Percentiles rank a stretch among this genome's conserved stretches.
phyloP scores from a whole-genome alignment of 1,284 basidiomycete genomes.

The Cerioporus squamosus region DNA sequence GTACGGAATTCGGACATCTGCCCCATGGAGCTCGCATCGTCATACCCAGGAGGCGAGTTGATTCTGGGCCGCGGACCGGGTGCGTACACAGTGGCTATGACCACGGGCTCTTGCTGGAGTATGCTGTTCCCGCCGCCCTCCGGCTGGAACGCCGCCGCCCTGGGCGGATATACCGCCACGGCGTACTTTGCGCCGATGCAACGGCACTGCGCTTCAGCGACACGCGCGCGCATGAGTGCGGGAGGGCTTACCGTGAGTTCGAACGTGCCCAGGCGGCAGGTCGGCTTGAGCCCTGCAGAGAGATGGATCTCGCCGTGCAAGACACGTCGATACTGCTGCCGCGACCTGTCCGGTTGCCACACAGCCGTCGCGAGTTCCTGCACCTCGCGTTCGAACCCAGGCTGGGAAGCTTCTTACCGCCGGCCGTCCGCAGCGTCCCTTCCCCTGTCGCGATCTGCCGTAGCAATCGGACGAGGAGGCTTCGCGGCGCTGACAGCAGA shows the following conservation, averaged over 20 bases:
- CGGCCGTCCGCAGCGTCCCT: not conserved
- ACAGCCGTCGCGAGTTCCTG: conserved; percentile 21
- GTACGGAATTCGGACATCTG: conserved; percentile 20
- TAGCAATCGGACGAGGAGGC: conserved; percentile 26
- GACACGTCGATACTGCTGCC: conserved; percentile 21
- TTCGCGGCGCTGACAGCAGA: conserved; percentile 26
- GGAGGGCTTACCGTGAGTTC: conserved; percentile 24
- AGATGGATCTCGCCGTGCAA: conserved; percentile 34
- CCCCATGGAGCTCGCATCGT: conserved; percentile 23
- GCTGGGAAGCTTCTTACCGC: conserved; percentile 10
- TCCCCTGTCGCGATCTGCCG: conserved; percentile 26
- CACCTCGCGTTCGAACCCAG: conserved; percentile 19
- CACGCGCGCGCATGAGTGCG: not conserved
- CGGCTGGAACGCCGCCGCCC: conserved; percentile 22
- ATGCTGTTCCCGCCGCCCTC: conserved; percentile 11
- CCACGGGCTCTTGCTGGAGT: conserved; percentile 18
- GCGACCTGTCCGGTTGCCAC: conserved; percentile 1
- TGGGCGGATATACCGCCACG: conserved; percentile 19
- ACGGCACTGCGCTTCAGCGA: too few species aligned
- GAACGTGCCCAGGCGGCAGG: conserved; percentile 26
- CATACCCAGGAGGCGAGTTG: conserved; percentile 24
- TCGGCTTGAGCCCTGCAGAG: conserved; percentile 23
- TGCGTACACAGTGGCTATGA: conserved; percentile 21
- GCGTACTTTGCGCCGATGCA: conserved; percentile 12
- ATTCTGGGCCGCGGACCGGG: conserved; percentile 22